These are phyloP conservation scores for Salvia rosmarinus DNA, from an alignment of 257 asterid genomes.

Conservation along the genomic window DNA sequence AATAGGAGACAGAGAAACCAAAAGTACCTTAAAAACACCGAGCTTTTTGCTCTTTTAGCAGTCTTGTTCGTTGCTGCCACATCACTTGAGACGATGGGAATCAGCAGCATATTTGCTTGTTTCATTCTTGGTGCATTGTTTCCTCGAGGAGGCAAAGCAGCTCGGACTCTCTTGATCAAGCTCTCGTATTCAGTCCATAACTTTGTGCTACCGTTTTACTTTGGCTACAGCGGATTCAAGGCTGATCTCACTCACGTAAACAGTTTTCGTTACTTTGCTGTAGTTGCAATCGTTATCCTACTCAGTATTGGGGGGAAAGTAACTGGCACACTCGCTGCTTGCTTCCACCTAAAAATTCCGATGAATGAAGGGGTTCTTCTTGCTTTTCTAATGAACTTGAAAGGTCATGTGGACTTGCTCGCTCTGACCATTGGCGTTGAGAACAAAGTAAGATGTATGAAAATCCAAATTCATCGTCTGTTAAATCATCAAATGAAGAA, in stretches of 20 bases:
- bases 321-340: constrained; percentile 80
- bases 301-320: constrained; percentile 94
- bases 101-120: constrained; percentile 81
- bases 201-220: constrained; percentile 88
- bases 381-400: constrained; percentile 92
- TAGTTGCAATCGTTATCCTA: constrained; percentile 60
- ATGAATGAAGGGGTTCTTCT: constrained; percentile 87
- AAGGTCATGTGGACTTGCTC: constrained; percentile 89
- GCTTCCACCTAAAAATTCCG: constrained; percentile 79
- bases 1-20: constrained; percentile 72
- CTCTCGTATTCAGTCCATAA: constrained; percentile 77
- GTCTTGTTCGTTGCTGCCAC: constrained; percentile 75
- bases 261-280: constrained; percentile 50
- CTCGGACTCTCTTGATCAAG: constrained; percentile 78
- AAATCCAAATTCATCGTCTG: neutral
- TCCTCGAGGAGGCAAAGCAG: constrained; percentile 91
- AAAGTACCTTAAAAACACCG: constrained; percentile 80
- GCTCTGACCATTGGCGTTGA: constrained; percentile 64
- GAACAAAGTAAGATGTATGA: constrained; percentile 56
- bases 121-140: constrained; percentile 82
- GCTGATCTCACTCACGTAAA: constrained; percentile 65
- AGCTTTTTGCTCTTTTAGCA: constrained; percentile 63
- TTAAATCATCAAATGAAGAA: neutral
- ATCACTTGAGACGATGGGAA: constrained; percentile 70
- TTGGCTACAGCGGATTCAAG: constrained; percentile 89